Conservation (phyloP, 2,329 filamentous ascomycete genomes). For the Ilyonectria mors-panacis region DNA sequence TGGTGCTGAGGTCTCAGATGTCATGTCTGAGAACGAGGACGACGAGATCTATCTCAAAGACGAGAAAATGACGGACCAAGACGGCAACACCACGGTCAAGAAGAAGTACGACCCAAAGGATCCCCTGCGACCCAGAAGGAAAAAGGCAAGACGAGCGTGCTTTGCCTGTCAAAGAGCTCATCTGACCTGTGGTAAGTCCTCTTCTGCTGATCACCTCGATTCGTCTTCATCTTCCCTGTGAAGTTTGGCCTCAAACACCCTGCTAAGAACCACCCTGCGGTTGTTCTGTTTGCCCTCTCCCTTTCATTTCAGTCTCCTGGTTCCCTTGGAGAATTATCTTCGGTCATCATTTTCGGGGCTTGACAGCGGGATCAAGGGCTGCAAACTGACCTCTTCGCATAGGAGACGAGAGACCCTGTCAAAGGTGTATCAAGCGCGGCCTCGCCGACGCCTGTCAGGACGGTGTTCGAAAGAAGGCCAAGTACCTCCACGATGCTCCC, state of each 20-base stretch:
- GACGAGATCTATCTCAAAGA: conserved; percentile 59
- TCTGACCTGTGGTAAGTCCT: conserved; percentile 93
- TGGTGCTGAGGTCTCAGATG: conserved; percentile 70
- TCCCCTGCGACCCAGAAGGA: conserved; percentile 87
- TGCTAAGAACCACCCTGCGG: background rate
- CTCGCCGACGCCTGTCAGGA: conserved; percentile 94
- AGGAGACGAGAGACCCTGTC: conserved; percentile 97
- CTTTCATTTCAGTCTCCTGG: background rate
- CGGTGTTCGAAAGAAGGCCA: conserved; percentile 97
- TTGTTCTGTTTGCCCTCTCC: background rate
- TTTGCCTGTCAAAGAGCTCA: conserved; percentile 98
- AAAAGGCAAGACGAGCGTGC: conserved; percentile 96
- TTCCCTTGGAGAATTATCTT: conserved; percentile 2
- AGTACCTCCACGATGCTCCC: conserved; percentile 97
- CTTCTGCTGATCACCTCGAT: conserved; percentile 27
- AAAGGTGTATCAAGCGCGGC: conserved; percentile 93
- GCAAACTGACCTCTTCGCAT: conserved; percentile 39
- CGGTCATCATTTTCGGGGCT: conserved; percentile 18
- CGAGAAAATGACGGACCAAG: conserved; percentile 68
- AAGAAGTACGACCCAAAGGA: conserved; percentile 90
- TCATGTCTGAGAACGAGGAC: conserved; percentile 72
- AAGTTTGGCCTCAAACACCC: conserved; percentile 30
- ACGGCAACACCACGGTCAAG: conserved; percentile 68
- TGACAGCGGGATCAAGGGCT: conserved; percentile 19
- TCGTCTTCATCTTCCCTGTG: conserved; percentile 25